Evolutionary conservation across 768 basidiomycete genomes (phyloP), one percentile per base, ranked within the genome.

Genomic region (Auricularia auricula-judae): DNA sequence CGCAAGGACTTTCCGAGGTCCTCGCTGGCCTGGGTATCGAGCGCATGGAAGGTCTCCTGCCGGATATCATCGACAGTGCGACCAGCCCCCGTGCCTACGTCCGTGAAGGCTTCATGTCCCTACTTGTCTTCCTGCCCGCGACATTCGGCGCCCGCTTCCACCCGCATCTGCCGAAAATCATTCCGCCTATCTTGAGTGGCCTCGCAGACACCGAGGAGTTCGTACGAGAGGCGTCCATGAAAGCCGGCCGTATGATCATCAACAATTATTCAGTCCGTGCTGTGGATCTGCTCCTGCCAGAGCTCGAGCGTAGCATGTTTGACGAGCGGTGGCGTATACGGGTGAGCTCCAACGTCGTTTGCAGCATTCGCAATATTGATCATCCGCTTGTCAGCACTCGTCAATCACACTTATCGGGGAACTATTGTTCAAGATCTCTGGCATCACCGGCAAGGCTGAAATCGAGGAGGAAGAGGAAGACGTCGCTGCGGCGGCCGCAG

Each of bases 1-100:
- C 96, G 3, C 97, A 98, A 75, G 97, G 97, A 70, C 82, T 98
- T 56, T 90, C 90, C 66, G 97, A 98, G 75, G 93, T 98, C 7
- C 81, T 98, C 2, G 88, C 94, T 2, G 95, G 93, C 21, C 84
- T 98, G 36, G 97, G 97, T n/a, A 95, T 97, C 89, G 95, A 98
- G 67, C 83, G 94, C 58, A 82, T 99, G 67, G 97, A 99, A 72
- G 89, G 91, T 4, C 80, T 99, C 1, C 81, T 98, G 2, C 97
- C 97, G 0, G 93, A 96, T 68, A 93, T 99, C 71, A 87, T 99
- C 67, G 84, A 83, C 35, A 98, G 93, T 72, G 91, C 94, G 2
- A 86, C 90, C 68, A 95, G 92, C 59, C 89, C 93, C 1, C 81
- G 92, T 10, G 82, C 94, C 33, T 95, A 93, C 34, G 90, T 98